Evolutionary conservation across 1,139 yeast genomes (phyloP), one percentile per base, ranked within the genome.

Genomic region (Hansenula sp.): DNA sequence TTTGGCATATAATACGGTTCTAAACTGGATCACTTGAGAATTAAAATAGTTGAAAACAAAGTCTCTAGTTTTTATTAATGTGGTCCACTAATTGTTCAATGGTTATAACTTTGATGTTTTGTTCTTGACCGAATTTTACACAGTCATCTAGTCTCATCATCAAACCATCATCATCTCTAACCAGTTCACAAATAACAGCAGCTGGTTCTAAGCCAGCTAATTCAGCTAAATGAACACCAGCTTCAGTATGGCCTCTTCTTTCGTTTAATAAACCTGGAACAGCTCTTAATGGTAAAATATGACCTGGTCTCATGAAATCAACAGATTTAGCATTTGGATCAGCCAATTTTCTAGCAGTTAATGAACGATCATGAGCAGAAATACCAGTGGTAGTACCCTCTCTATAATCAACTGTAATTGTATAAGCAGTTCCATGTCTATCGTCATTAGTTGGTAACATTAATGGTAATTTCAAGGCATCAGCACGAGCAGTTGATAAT

Each of bases 181-280:
- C 98, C 58, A 94, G 72, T 66, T 94, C 99, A 64, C 98, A 88
- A 53, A 94, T 93, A 35, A 87, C 94, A 10, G 88, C 96, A 3
- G 91, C 98, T 4, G 95, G 96, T 53, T 80, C 78, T 55, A 87
- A 72, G 0, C 90, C 91, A 3, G 93, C 76, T 59, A 91, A 72
- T 57, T 72, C 71, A 61, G 96, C 84, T 53, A 94, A 72, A 60
- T 93, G 96, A 12, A 93, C 96, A 29, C 91, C 91, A 10, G 99
- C 98, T 67, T 94, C 99, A 8, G 99, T 94, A 63, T 94, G 99
- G n/a, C 99, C 99, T 51, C 88, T 74, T 71, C 99, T 84, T 43
- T 72, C 70, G 46, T 79, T 72, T 47, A 93, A 81, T 41, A 96
- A 84, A 1, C 96, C 96, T 24, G 87, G 87, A 18, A 77, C 87